These are phyloP conservation scores for Arachis monticola DNA, from an alignment of 331 rosid species.

Conservation along the genomic window DNA sequence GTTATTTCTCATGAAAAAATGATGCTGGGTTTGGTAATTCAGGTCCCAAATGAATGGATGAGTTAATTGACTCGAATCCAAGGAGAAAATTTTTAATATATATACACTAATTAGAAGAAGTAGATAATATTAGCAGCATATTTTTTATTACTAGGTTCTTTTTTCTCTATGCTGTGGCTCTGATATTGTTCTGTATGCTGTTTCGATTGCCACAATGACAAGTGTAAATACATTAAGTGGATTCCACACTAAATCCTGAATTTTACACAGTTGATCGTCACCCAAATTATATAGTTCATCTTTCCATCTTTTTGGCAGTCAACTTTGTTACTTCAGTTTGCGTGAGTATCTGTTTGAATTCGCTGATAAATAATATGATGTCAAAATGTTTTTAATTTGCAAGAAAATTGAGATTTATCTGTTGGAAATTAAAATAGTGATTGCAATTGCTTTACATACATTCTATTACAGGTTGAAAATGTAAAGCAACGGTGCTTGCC, in stretches of 20 bases:
- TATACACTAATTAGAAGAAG: not conserved
- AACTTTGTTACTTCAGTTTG: not conserved
- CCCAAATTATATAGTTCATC: conserved; percentile 9
- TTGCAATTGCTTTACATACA: conserved; percentile 29
- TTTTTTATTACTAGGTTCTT: not conserved
- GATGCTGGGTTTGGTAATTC: too few relatives aligned
- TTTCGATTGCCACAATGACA: conserved; percentile 20
- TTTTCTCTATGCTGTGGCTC: conserved; percentile 19
- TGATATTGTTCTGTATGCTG: conserved; percentile 2
- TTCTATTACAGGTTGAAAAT: conserved; percentile 80
- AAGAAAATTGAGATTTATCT: conserved; percentile 9
- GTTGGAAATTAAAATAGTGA: conserved; percentile 24
- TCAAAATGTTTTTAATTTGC: conserved; percentile 12
- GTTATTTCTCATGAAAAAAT: too few relatives aligned
- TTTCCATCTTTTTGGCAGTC: not conserved
- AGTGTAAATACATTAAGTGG: conserved; percentile 5
- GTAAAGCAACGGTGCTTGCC: conserved; percentile 98
- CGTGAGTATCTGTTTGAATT: not conserved
- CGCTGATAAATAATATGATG: not conserved
- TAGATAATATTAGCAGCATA: conserved; percentile 9
- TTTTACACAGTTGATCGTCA: not conserved
- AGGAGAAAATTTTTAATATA: not conserved
- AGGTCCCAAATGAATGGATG: not conserved
- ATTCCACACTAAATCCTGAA: not conserved
- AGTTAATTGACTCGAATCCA: not conserved